Base-by-base conservation (phyloP, 805 yeast genomes). In the Blastobotrys americana region DNA sequence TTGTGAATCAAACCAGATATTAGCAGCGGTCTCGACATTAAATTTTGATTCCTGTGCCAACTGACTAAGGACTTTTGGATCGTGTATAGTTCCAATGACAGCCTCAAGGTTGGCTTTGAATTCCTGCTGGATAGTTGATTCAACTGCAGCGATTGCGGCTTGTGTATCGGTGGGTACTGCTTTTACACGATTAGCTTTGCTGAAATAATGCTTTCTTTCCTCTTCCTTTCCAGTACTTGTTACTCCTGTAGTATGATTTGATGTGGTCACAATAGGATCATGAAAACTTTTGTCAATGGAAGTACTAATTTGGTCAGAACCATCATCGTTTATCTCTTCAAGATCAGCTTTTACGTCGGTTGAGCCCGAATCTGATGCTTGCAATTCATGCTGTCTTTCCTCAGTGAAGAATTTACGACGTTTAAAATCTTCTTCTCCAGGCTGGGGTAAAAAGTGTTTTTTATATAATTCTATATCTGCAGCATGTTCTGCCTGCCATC, bases 21-120 rank as follows among this genome's bases (percentile, higher is more conserved):
- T 54, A 2, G 63, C 54, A 10, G 67, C 65, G 8, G 25, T 21
- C 27, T 56, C 55, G 25, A 63, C 49, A 35, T 58, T 46, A 4
- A 46, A 50, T 6, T 46, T 42, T 2, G 65, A 57, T 13, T 39
- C 33, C 3, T 50, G 49, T 28, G 39, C 21, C 25, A 61, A 45
- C 23, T 22, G 9, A 16, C 41, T 53, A 31, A 56, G 45, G 39
- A 13, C 13, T 25, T 40, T 41, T 3, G 42, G 38, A 18, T 46
- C 53, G 16, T 39, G 36, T 9, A 58, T 21, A 0, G 50, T 51
- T 2, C 66, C 66, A 15, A 62, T 42, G 3, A 61, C 50, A 4
- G 55, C 55, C 42, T 55, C 60, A 1, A 61, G 47, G 31, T 48
- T 48, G 1, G 18, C 5, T 13, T 52, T 33, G n/a, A 60, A 51